Percentiles rank a stretch among this genome's conserved stretches.
phyloP scores from a whole-genome alignment of 2,329 filamentous ascomycete genomes.

The Pezicula neosporulosa region DNA sequence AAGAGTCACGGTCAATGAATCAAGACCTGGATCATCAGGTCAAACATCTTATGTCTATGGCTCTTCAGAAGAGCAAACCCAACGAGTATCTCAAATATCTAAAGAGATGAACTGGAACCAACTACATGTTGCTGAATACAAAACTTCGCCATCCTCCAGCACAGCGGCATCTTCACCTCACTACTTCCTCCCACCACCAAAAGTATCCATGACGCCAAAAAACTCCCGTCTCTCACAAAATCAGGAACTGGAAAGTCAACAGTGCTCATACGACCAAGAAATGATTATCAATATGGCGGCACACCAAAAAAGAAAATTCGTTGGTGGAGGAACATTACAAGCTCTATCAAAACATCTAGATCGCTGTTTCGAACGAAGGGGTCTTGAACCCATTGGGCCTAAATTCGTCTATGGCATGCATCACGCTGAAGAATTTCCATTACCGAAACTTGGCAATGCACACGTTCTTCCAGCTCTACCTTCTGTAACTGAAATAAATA shows the following conservation, averaged over 20 bases:
- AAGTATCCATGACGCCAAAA: not conserved
- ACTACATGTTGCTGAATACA: not conserved
- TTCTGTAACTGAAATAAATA: not conserved
- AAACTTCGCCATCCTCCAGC: not conserved
- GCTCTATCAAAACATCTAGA: not conserved
- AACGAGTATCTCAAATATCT: not conserved
- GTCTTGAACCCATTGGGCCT: not conserved
- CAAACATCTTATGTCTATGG: not conserved
- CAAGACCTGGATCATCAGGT: not conserved
- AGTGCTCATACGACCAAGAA: not conserved
- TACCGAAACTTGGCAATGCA: not conserved
- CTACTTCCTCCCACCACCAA: not conserved
- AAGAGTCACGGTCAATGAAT: not conserved
- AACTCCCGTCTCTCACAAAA: not conserved
- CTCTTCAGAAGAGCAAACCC: not conserved
- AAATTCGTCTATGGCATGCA: not conserved
- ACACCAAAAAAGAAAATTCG: not conserved
- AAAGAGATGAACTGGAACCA: not conserved
- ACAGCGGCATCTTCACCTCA: not conserved
- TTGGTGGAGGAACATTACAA: not conserved
- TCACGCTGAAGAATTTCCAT: not conserved
- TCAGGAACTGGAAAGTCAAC: not conserved
- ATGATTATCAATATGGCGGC: not conserved
- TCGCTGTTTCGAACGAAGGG: not conserved
- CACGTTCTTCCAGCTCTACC: not conserved